Base-by-base conservation (phyloP, 108 stramenopile genomes). In the Nannochloropsis salina region DNA sequence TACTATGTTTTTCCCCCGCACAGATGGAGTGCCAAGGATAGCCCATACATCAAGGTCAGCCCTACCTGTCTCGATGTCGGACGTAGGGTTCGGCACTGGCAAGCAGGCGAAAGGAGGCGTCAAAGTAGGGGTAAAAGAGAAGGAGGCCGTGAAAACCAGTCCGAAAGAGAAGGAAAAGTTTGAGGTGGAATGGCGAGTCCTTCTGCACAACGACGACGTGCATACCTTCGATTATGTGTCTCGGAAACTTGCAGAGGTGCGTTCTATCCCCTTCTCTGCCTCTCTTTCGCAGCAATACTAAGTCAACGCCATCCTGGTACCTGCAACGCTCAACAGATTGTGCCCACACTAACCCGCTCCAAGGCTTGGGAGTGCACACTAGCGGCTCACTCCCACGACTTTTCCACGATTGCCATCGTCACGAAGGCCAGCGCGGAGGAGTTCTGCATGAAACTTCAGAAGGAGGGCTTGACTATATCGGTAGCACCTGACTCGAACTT, bases 131-230 rank as follows among this genome's bases (percentile, higher is more conserved):
- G 61, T 74, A 2, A 74, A 74, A 74, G 61, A 74, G 61, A 74
- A n/a, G 61, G 61, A 74, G 61, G 61, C 61, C 6, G n/a, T n/a
- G 20, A 74, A 74, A n/a, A 2, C 61, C 4, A 74, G 61, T n/a
- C 61, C 61, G 20, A 74, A 74, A n/a, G 61, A 74, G 61, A 74
- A 74, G 61, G 61, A 74, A 2, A 74, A 74, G 6, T 74, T 74
- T n/a, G 61, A 74, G 61, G 61, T 74, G 61, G 61, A 74, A 88
- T 96, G 94, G 94, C 92, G 95, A 21, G 94, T 96, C 9, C 88
- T 96, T n/a, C 90, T 96, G 43, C 96, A 96, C 93, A 95, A 96
- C 90, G 96, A 96, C 90, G 94, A 95, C 88, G 94, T 95, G 20
- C 95, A 96, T 90, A 95, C 94, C 3, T 95, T 96, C 91, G 93